Conservation (phyloP, 495 filamentous ascomycete genomes). For the Copromyces sp. region DNA sequence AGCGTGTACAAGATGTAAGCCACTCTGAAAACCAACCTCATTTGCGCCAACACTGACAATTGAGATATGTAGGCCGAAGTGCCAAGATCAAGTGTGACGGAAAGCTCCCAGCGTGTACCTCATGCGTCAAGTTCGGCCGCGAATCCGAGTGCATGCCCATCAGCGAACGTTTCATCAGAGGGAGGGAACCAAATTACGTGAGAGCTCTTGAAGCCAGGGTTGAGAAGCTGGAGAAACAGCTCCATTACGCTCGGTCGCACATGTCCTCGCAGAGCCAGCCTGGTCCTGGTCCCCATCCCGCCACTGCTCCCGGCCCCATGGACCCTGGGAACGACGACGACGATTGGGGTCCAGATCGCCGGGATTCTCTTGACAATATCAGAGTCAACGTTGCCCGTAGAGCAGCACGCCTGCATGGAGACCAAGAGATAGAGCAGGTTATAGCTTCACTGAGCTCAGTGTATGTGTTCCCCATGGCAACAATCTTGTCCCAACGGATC, state of each 20-base stretch:
- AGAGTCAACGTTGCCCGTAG: conserved; percentile 50
- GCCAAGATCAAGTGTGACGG: conserved; percentile 96
- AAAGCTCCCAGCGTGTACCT: conserved; percentile 85
- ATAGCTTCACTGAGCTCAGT: neutral
- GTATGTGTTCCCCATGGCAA: neutral
- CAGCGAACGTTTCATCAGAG: conserved; percentile 86
- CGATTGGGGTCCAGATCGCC: conserved; percentile 29
- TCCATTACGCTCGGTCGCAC: conserved; percentile 49
- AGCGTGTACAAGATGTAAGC: conserved; percentile 78
- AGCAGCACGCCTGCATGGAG: conserved; percentile 26
- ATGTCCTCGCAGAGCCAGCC: conserved; percentile 34
- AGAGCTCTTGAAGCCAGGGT: conserved; percentile 81
- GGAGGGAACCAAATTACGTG: conserved; percentile 92
- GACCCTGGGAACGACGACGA: neutral
- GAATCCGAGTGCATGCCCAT: conserved; percentile 80
- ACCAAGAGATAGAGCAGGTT: neutral
- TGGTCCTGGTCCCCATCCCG: conserved; percentile 32
- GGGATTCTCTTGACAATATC: conserved; percentile 49
- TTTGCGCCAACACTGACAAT: conserved; percentile 11
- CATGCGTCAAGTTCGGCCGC: conserved; percentile 77
- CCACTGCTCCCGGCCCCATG: conserved; percentile 23
- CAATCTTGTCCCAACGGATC: neutral
- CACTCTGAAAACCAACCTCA: neutral
- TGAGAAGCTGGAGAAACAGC: conserved; percentile 69
- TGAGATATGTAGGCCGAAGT: conserved; percentile 43